Evolutionary conservation across 192 early-diverging fungal genomes (phyloP).

Genomic region (Podila minutissima): DNA sequence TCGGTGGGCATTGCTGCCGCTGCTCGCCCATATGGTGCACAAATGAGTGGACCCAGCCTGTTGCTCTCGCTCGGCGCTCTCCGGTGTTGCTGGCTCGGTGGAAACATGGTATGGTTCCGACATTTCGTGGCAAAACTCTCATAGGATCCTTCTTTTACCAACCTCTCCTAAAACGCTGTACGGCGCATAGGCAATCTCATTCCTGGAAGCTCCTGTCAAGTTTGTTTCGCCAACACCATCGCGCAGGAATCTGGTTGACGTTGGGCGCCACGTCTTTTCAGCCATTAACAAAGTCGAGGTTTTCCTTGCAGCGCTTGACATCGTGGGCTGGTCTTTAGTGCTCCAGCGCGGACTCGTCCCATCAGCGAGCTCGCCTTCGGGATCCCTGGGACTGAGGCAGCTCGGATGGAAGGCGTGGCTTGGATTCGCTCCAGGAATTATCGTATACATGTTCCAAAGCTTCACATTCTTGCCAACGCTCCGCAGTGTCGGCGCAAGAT

Average conservation of each 20-base stretch:
- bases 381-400: conserved; percentile 1
- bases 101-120: conserved; percentile 19
- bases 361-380: not conserved
- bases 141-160: not conserved
- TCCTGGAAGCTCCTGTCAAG: conserved; percentile 50
- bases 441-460: conserved; percentile 30
- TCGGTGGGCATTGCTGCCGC: conserved; percentile 34
- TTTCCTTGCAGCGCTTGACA: conserved; percentile 33
- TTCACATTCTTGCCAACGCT: conserved; percentile 31
- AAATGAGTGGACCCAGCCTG: conserved; percentile 11
- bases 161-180: not conserved
- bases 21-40: conserved; percentile 18
- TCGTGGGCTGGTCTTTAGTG: conserved; percentile 41
- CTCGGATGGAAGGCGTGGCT: conserved; percentile 7
- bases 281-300: conserved; percentile 51
- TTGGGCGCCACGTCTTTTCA: conserved; percentile 53
- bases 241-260: conserved; percentile 28
- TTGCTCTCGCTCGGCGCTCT: conserved; percentile 39
- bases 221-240: conserved; percentile 40
- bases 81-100: conserved; percentile 42
- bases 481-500: conserved; percentile 11
- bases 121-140: not conserved
- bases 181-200: conserved; percentile 38
- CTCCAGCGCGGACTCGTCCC: conserved; percentile 18
- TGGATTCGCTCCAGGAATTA: conserved; percentile 19